phyloP scores from a whole-genome alignment of 805 yeast genomes.

The Cyberlindnera lachancei region DNA sequence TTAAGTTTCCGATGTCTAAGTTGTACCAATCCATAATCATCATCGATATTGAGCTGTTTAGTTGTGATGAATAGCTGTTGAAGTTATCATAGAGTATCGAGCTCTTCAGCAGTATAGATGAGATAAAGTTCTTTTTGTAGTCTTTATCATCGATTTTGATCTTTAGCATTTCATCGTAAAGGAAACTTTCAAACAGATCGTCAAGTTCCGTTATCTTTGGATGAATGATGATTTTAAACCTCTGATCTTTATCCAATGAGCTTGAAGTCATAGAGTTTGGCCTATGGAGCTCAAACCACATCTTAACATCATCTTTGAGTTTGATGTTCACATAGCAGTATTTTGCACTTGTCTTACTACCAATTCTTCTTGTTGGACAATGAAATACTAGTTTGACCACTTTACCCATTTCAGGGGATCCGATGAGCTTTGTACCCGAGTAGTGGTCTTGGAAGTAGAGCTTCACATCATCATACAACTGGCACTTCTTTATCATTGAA shows the following conservation, averaged over 20 bases:
- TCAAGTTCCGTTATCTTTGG: slow-evolving; percentile 7
- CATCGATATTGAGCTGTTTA: slow-evolving; percentile 2
- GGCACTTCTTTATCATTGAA: slow-evolving; percentile 4
- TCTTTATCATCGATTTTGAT: slow-evolving; percentile 1
- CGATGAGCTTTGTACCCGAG: background rate
- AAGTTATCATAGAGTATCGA: slow-evolving; percentile 11
- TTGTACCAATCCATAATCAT: slow-evolving; percentile 12
- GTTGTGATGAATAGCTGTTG: background rate
- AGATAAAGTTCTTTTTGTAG: slow-evolving; percentile 1
- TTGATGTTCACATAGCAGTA: slow-evolving; percentile 49
- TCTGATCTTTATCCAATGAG: slow-evolving; percentile 3
- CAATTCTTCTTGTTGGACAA: slow-evolving; percentile 40
- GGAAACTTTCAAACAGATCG: slow-evolving; percentile 4
- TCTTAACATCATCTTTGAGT: background rate
- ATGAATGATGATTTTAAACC: slow-evolving; percentile 2
- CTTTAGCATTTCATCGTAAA: slow-evolving; percentile 6
- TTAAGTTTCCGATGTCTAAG: slow-evolving; percentile 2
- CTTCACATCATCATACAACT: slow-evolving; percentile 10
- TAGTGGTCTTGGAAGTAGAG: slow-evolving; percentile 6
- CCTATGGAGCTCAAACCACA: slow-evolving; percentile 3
- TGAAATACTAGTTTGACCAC: slow-evolving; percentile 5
- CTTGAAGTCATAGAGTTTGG: slow-evolving; percentile 3
- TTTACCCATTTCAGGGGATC: slow-evolving; percentile 11
- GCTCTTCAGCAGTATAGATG: slow-evolving; percentile 8
- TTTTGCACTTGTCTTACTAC: slow-evolving; percentile 74